Evolutionary conservation across 371 early-diverging fungal species (phyloP).

Genomic region (Saksenaea vasiformis): DNA sequence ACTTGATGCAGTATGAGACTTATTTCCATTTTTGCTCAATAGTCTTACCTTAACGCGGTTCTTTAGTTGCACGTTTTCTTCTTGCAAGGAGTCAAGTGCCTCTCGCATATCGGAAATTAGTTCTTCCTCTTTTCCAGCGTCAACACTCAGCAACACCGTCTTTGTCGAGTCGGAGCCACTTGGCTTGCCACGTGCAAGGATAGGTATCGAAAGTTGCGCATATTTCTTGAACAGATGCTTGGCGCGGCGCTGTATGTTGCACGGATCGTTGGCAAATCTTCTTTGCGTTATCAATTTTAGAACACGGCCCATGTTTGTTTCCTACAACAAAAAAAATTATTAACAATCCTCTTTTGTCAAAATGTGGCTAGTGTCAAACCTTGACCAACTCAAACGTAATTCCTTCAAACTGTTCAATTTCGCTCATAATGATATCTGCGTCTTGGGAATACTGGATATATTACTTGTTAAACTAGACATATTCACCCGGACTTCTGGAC

Average conservation of each 20-base stretch:
- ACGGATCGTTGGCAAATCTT: slow-evolving; percentile 36
- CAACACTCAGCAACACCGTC: slow-evolving; percentile 30
- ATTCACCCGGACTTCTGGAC: not conserved
- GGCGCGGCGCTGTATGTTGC: slow-evolving; percentile 31
- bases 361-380: slow-evolving; percentile 15
- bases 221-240: slow-evolving; percentile 33
- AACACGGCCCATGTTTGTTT: slow-evolving; percentile 52
- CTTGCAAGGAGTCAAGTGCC: slow-evolving; percentile 35
- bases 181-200: slow-evolving; percentile 23
- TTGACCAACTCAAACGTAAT: slow-evolving; percentile 48
- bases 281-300: slow-evolving; percentile 43
- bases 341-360: not conserved
- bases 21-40: not conserved
- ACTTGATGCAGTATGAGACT: slow-evolving; percentile 10
- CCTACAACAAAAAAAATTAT: slow-evolving; percentile 19
- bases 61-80: slow-evolving; percentile 40
- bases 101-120: slow-evolving; percentile 42
- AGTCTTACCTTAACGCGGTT: slow-evolving; percentile 29
- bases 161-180: slow-evolving; percentile 19
- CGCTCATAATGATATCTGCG: slow-evolving; percentile 38
- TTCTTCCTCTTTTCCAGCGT: slow-evolving; percentile 41
- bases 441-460: slow-evolving; percentile 28
- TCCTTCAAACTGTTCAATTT: slow-evolving; percentile 43
- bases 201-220: slow-evolving; percentile 35
- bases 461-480: not conserved